These are phyloP conservation scores for Kwoniella shivajii DNA, from an alignment of 1,284 basidiomycete species.

Conservation along the genomic window DNA sequence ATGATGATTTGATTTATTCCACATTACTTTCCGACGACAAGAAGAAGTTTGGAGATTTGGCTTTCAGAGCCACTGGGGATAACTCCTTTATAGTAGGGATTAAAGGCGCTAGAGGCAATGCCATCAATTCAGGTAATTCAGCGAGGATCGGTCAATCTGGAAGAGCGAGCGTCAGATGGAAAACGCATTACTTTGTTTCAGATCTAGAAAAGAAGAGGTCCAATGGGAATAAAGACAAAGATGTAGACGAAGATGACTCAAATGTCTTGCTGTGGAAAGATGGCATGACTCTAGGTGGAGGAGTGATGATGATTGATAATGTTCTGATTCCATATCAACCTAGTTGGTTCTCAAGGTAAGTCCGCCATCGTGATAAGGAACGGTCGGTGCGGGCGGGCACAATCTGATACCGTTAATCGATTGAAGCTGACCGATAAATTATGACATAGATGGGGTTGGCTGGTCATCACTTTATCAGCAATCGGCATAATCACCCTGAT, in stretches of 20 bases:
- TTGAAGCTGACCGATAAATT: too few species aligned
- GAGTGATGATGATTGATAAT: slow-evolving; percentile 84
- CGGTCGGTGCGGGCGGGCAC: too few species aligned
- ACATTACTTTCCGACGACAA: slow-evolving; percentile 68
- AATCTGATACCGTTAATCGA: neutral
- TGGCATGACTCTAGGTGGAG: slow-evolving; percentile 62
- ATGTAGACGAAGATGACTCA: slow-evolving; percentile 16
- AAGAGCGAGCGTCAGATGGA: slow-evolving; percentile 65
- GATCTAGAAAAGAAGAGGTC: slow-evolving; percentile 1
- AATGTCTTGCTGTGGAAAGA: slow-evolving; percentile 37
- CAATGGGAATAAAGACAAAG: slow-evolving; percentile 11
- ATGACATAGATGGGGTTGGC: slow-evolving; percentile 48
- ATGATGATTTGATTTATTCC: slow-evolving; percentile 69
- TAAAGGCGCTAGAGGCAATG: slow-evolving; percentile 72
- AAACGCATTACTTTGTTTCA: slow-evolving; percentile 58
- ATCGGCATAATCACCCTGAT: slow-evolving; percentile 63
- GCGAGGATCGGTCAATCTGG: slow-evolving; percentile 80
- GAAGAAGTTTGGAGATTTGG: slow-evolving; percentile 71
- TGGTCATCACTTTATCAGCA: slow-evolving; percentile 56
- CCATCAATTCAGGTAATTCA: slow-evolving; percentile 60
- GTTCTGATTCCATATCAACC: slow-evolving; percentile 84
- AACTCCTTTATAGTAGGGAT: slow-evolving; percentile 78
- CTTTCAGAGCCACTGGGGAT: slow-evolving; percentile 65
- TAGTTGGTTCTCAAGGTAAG: slow-evolving; percentile 63
- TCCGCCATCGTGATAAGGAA: neutral